phyloP scores from a whole-genome alignment of 495 filamentous ascomycete genomes.

The Podospora comata region DNA sequence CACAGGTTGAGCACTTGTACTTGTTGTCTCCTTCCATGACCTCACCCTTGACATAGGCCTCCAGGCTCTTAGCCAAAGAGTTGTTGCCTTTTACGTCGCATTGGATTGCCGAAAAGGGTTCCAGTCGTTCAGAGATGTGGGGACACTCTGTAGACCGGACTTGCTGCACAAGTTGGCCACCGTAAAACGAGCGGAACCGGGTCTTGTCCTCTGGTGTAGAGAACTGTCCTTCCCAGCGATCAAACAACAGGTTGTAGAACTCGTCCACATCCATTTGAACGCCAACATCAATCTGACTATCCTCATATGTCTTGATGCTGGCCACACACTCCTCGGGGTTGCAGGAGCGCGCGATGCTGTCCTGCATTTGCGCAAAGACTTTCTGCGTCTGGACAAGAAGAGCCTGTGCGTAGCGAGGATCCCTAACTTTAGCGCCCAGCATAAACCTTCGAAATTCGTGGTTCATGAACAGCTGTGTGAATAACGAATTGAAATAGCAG shows the following conservation, averaged over 20 bases:
- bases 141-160: constrained; percentile 91
- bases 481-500: constrained; percentile 93
- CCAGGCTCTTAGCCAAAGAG: constrained; percentile 77
- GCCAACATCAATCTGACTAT: constrained; percentile 76
- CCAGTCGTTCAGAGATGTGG: constrained; percentile 86
- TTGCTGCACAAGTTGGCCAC: constrained; percentile 89
- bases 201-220: constrained; percentile 63
- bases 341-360: constrained; percentile 65
- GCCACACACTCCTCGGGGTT: constrained; percentile 71
- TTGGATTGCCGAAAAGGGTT: constrained; percentile 92
- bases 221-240: constrained; percentile 85
- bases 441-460: constrained; percentile 82
- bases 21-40: constrained; percentile 98
- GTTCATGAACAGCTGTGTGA: constrained; percentile 98
- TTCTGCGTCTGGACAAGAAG: constrained; percentile 74
- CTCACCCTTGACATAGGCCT: constrained; percentile 93
- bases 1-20: constrained; percentile 92
- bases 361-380: constrained; percentile 84
- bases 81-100: constrained; percentile 95
- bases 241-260: constrained; percentile 92
- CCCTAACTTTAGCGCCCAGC: constrained; percentile 55
- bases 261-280: constrained; percentile 98
- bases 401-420: constrained; percentile 56
- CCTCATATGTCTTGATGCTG: constrained; percentile 78
- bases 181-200: constrained; percentile 79